phyloP scores from a whole-genome alignment of 2,329 filamentous ascomycete species.

The Allantophomopsis cytisporea region DNA sequence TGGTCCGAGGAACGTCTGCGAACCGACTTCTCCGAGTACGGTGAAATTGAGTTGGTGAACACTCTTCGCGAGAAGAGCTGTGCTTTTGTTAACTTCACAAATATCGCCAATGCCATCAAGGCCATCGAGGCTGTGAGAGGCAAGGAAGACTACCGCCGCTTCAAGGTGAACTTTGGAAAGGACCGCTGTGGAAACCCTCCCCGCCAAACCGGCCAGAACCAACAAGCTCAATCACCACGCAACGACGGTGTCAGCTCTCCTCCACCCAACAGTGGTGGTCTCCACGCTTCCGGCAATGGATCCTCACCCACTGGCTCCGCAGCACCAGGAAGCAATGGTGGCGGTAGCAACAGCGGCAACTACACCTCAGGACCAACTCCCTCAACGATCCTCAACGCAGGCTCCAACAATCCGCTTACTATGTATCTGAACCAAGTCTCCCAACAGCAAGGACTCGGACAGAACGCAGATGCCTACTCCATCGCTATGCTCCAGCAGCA shows the following conservation, averaged over 20 bases:
- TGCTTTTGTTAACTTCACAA: slow-evolving; percentile 99
- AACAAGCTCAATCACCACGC: slow-evolving; percentile 48
- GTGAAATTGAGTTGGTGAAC: slow-evolving; percentile 96
- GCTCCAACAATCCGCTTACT: slow-evolving; percentile 74
- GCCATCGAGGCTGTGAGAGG: slow-evolving; percentile 92
- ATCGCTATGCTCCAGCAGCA: slow-evolving; percentile 32
- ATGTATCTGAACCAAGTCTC: slow-evolving; percentile 83
- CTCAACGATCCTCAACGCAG: slow-evolving; percentile 65
- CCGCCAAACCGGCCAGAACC: slow-evolving; percentile 59
- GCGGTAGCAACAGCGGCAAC: slow-evolving; percentile 29
- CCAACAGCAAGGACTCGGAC: slow-evolving; percentile 50
- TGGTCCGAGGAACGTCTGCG: slow-evolving; percentile 94
- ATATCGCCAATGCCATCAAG: slow-evolving; percentile 99
- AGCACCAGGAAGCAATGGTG: slow-evolving; percentile 32
- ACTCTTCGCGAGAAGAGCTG: slow-evolving; percentile 96
- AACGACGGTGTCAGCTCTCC: slow-evolving; percentile 46
- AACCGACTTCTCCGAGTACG: slow-evolving; percentile 94
- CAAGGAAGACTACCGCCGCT: slow-evolving; percentile 92
- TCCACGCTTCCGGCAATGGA: slow-evolving; percentile 17
- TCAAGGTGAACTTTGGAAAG: slow-evolving; percentile 99
- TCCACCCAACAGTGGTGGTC: slow-evolving; percentile 23
- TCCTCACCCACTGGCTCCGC: slow-evolving; percentile 20
- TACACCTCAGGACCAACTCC: slow-evolving; percentile 46
- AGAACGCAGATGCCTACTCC: slow-evolving; percentile 22
- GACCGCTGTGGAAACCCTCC: slow-evolving; percentile 95